These are phyloP conservation scores for Lathyrus tuberosus DNA, from an alignment of 306 rosid species.

Conservation along the genomic window DNA sequence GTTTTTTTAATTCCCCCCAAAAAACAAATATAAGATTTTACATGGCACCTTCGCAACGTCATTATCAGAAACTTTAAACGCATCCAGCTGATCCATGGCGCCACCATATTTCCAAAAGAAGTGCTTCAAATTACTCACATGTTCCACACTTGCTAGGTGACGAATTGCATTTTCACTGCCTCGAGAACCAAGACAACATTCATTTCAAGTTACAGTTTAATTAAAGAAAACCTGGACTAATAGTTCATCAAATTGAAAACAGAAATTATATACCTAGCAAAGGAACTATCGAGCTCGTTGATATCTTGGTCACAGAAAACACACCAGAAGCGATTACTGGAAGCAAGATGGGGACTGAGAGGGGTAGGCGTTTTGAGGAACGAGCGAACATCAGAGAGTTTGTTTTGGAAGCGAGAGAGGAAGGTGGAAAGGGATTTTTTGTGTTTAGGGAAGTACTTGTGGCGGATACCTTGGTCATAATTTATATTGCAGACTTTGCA, in stretches of 20 bases:
- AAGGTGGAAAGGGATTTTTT: constrained; percentile 68
- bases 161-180: constrained; percentile 71
- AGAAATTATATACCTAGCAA: constrained; percentile 56
- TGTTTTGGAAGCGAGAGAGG: constrained; percentile 71
- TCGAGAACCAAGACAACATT: constrained; percentile 10
- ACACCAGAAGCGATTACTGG: constrained; percentile 80
- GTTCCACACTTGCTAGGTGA: constrained; percentile 73
- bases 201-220: constrained; percentile 15
- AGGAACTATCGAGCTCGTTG: constrained; percentile 60
- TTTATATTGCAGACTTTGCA: constrained; percentile 78
- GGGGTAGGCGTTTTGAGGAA: constrained; percentile 61
- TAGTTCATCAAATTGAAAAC: background rate
- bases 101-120: constrained; percentile 86
- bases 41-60: constrained; percentile 65
- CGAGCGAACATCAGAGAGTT: constrained; percentile 63
- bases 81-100: constrained; percentile 49
- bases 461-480: constrained; percentile 79
- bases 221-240: constrained; percentile 1
- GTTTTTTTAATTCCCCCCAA: background rate
- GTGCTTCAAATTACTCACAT: constrained; percentile 81
- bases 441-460: constrained; percentile 88
- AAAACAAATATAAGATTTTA: constrained; percentile 1
- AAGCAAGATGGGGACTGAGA: constrained; percentile 57
- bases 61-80: constrained; percentile 57
- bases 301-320: constrained; percentile 71